These are phyloP conservation scores for Neodidymelliopsis sp. DNA, from an alignment of 2,329 filamentous ascomycete species.

Conservation along the genomic window DNA sequence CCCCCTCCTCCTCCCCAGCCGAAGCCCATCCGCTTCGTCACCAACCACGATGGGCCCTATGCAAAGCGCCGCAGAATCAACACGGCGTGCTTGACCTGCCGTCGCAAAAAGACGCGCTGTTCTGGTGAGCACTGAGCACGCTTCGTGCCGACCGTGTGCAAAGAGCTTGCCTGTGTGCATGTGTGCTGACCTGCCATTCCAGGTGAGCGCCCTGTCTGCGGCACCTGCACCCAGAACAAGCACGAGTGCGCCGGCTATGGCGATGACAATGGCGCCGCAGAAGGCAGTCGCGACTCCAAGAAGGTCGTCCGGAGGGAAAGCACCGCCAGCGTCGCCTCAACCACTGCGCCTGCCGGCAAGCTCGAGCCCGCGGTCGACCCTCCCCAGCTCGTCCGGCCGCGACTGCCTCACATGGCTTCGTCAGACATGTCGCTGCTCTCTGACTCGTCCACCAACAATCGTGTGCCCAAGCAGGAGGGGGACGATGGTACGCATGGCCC, in stretches of 20 bases:
- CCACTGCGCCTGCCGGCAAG: constrained; percentile 19
- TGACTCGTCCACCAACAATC: constrained; percentile 28
- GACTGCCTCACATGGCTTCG: constrained; percentile 26
- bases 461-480: constrained; percentile 31
- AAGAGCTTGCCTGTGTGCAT: neutral
- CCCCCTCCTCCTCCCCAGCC: constrained; percentile 40
- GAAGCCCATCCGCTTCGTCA: constrained; percentile 53
- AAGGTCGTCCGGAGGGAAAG: constrained; percentile 33
- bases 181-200: constrained; percentile 8
- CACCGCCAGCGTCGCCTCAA: constrained; percentile 17
- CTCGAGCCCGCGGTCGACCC: constrained; percentile 29
- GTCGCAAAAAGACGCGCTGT: constrained; percentile 59
- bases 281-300: constrained; percentile 27
- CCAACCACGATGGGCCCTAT: constrained; percentile 52
- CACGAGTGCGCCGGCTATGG: constrained; percentile 58
- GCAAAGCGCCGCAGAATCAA: constrained; percentile 53
- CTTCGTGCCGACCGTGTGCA: too few relatives aligned
- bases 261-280: constrained; percentile 38
- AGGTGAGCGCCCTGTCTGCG: constrained; percentile 53
- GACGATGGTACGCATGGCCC: constrained; percentile 18
- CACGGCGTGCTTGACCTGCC: constrained; percentile 56
- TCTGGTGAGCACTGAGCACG: constrained; percentile 52
- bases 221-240: constrained; percentile 58
- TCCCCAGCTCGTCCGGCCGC: constrained; percentile 38
- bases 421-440: constrained; percentile 32